These are phyloP conservation scores for Iberis pinnata DNA, from an alignment of 345 rosid species.

Conservation along the genomic window DNA sequence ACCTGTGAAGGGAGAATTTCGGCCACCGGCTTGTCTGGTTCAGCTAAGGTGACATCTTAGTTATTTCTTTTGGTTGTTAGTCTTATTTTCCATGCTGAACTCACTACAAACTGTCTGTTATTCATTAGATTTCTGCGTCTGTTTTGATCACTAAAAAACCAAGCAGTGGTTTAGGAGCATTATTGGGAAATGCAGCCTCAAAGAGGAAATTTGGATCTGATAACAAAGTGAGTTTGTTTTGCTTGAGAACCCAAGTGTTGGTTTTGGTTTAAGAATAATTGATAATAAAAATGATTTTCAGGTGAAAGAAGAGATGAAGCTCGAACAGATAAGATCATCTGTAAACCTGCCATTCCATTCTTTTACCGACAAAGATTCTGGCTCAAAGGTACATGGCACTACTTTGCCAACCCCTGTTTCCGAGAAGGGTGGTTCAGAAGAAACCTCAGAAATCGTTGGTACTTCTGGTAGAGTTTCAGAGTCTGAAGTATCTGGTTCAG, in stretches of 20 bases:
- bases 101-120: constrained; percentile 15
- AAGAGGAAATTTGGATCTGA: constrained; percentile 44
- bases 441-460: constrained; percentile 14
- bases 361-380: constrained; percentile 15
- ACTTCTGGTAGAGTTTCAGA: constrained; percentile 18
- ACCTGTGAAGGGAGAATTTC: constrained; percentile 25
- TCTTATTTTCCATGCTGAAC: not conserved
- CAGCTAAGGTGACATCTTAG: constrained; percentile 31
- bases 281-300: constrained; percentile 21
- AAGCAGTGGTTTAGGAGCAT: constrained; percentile 62
- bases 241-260: not conserved
- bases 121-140: constrained; percentile 46
- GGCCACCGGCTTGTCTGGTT: constrained; percentile 25
- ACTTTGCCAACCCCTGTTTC: constrained; percentile 28
- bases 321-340: constrained; percentile 30
- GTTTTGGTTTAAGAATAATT: constrained; percentile 7
- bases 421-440: constrained; percentile 23
- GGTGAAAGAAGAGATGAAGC: constrained; percentile 50
- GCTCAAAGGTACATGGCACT: constrained; percentile 7
- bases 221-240: constrained; percentile 41
- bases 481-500: constrained; percentile 11
- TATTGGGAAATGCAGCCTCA: constrained; percentile 39
- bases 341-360: constrained; percentile 26
- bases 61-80: not conserved
- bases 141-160: constrained; percentile 59